Conservation (phyloP, 345 rosid species). For the Boechera retrofracta region DNA sequence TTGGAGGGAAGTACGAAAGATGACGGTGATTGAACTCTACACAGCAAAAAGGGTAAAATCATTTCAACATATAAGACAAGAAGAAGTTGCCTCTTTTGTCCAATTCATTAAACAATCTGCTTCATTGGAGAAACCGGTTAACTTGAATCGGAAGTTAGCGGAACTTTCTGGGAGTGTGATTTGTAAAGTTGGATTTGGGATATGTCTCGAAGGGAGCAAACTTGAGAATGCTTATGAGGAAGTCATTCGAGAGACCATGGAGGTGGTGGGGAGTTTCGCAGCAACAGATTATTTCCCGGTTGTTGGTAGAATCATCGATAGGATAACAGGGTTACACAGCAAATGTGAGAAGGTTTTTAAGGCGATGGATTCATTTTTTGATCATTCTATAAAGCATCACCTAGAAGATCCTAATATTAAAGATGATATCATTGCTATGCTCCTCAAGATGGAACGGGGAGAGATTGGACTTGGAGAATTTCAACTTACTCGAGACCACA, state of each 20-base stretch:
- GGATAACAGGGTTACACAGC: conserved; percentile 40
- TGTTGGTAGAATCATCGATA: conserved; percentile 48
- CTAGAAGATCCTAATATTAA: conserved; percentile 38
- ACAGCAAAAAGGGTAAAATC: conserved; percentile 50
- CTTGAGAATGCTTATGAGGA: conserved; percentile 41
- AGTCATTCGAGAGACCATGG: conserved; percentile 41
- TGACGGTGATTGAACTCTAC: conserved; percentile 46
- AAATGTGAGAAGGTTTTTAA: conserved; percentile 48
- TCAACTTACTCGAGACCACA: conserved; percentile 49
- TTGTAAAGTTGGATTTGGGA: conserved; percentile 51
- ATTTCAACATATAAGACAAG: conserved; percentile 45
- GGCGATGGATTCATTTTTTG: conserved; percentile 48
- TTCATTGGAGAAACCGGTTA: conserved; percentile 31
- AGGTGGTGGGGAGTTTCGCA: conserved; percentile 40
- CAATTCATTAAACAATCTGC: conserved; percentile 36
- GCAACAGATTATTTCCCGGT: conserved; percentile 47
- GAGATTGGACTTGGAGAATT: conserved; percentile 27
- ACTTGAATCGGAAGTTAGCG: conserved; percentile 39
- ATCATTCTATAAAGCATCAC: conserved; percentile 51
- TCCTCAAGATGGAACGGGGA: conserved; percentile 48
- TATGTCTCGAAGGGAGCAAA: conserved; percentile 38
- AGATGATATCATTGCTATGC: conserved; percentile 56
- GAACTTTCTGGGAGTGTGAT: conserved; percentile 41
- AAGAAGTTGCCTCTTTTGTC: conserved; percentile 43
- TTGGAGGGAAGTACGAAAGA: conserved; percentile 50